These are phyloP conservation scores for Microcos paniculata DNA, from an alignment of 345 rosid species.

Conservation along the genomic window DNA sequence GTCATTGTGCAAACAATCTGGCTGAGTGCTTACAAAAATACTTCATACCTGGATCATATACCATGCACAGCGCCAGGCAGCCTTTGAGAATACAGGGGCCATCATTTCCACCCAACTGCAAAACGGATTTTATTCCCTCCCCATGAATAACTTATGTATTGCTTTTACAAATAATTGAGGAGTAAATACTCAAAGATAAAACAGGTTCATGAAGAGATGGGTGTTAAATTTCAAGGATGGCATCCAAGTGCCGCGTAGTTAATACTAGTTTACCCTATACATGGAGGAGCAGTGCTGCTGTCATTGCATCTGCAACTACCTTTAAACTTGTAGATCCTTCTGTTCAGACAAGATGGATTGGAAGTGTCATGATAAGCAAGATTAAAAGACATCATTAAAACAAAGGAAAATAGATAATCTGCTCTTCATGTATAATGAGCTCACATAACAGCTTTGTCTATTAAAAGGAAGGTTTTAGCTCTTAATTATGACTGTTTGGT, in stretches of 20 bases:
- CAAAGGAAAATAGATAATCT: neutral
- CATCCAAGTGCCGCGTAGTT: neutral
- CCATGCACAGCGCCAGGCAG: conserved; percentile 93
- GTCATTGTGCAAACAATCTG: neutral
- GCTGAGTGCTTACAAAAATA: neutral
- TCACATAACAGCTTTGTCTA: neutral
- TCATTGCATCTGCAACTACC: conserved; percentile 72
- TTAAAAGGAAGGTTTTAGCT: neutral
- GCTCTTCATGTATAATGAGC: neutral
- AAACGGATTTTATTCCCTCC: conserved; percentile 7
- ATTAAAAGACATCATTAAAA: neutral
- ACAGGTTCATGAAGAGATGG: neutral
- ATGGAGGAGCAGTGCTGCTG: conserved; percentile 81
- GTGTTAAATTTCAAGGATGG: no score
- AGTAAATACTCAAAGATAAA: neutral
- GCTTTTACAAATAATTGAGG: neutral
- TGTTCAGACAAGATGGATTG: conserved; percentile 24
- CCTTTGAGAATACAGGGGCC: conserved; percentile 94
- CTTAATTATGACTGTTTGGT: neutral
- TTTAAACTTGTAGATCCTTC: conserved; percentile 77
- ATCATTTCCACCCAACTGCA: conserved; percentile 98
- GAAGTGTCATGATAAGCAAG: neutral
- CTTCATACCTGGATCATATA: conserved; percentile 85
- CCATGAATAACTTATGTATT: neutral
- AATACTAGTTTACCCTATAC: conserved; percentile 57